Evolutionary conservation across 805 yeast genomes (phyloP), one percentile per base, ranked within the genome.

Genomic region (Saturnispora sanitii): DNA sequence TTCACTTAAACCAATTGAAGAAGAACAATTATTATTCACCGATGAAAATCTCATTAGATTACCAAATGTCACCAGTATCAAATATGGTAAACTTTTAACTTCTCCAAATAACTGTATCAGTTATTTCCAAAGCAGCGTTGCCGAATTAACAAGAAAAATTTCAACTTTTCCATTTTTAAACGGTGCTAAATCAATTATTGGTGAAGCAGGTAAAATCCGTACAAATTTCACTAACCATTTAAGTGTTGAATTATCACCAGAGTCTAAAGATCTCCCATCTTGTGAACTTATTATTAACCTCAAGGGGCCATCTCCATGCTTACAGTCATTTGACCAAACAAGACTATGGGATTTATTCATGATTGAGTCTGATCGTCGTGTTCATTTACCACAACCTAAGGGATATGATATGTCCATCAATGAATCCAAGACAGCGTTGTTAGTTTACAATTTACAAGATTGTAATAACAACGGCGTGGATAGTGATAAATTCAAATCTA

Each of bases 281-380:
- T 42, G 60, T 32, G 66, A 62, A 39, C 40, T 62, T 7, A 53
- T 61, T 52, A 50, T 62, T 38, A 53, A 51, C 23, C 40, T 59
- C 6, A 35, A 38, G n/a, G 51, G 50, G 15, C 45, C 48, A 18
- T 40, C 42, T 15, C 38, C 56, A 13, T 49, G 48, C 29, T 31
- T 48, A 11, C 39, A 51, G 9, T 37, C 50, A 1, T 55, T 53
- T 43, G 42, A 39, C 21, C 37, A 39, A 33, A 17, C 32, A 8
- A 39, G 42, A 27, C 33, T 39, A 20, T 39, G 42, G 42, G 47
- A 42, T 34, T 47, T 56, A 5, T 53, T 49, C 32, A 52, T 55
- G 26, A 50, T 50, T 40, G 61, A 60, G 39, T 40, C 42, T 36
- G 65, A 61, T 36, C 49, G 48, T 11, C 52, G 45, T 32, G 49